phyloP scores from a whole-genome alignment of 2,329 filamentous ascomycete species.

The Zasmidium citrigriseum region DNA sequence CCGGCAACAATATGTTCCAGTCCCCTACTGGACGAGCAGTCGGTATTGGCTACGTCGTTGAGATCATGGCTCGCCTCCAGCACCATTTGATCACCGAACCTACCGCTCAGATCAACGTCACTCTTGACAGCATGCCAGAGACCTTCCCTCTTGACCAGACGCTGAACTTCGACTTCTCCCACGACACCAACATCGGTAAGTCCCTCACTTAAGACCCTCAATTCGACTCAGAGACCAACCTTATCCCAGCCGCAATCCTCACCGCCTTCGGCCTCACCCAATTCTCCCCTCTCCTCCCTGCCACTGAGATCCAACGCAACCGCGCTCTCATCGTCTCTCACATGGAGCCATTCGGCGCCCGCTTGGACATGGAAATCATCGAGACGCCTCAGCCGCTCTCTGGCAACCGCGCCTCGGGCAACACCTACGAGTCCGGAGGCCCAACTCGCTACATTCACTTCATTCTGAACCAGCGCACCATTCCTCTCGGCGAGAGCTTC shows the following conservation, averaged over 20 bases:
- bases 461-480: constrained; percentile 66
- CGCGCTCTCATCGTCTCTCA: constrained; percentile 65
- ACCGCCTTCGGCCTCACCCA: constrained; percentile 73
- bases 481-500: constrained; percentile 69
- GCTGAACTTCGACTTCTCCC: constrained; percentile 76
- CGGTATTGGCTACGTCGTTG: constrained; percentile 73
- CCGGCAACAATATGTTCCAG: constrained; percentile 61
- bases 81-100: constrained; percentile 55
- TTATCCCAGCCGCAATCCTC: constrained; percentile 61
- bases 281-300: constrained; percentile 62
- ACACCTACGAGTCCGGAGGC: constrained; percentile 47
- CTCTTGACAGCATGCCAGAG: constrained; percentile 64
- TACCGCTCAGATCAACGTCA: constrained; percentile 59
- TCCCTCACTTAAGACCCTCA: background rate
- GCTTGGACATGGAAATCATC: constrained; percentile 75
- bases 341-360: constrained; percentile 70
- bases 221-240: background rate
- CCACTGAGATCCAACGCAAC: constrained; percentile 57
- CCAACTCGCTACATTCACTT: constrained; percentile 73
- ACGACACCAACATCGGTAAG: constrained; percentile 58
- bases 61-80: constrained; percentile 69
- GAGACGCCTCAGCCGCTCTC: constrained; percentile 64
- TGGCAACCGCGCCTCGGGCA: constrained; percentile 49
- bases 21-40: constrained; percentile 68
- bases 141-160: constrained; percentile 75